Evolutionary conservation across 2,329 filamentous ascomycete genomes (phyloP), one percentile per base, ranked within the genome.

Genomic region (Tolypocladium inflatum): DNA sequence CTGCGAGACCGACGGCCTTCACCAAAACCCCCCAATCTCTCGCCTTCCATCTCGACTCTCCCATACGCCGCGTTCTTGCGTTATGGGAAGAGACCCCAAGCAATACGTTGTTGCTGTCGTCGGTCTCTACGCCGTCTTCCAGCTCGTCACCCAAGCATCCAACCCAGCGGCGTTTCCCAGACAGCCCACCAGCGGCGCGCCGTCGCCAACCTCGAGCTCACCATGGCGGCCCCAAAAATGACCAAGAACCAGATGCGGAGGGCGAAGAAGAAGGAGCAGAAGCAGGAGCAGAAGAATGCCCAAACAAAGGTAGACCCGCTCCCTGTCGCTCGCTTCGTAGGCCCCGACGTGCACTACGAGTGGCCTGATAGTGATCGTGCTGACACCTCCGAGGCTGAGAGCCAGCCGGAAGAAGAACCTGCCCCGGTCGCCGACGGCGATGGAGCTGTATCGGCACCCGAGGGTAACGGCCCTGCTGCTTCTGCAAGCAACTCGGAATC

Each of bases 191-290:
- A 59, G 61, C 65, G 60, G 62, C 63, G 62, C 63, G 63, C 60
- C 57, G 61, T 65, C 68, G 63, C 64, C 63, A 57, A 60, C 48
- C 59, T 59, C 63, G 17, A 56, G 56, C 55, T 65, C 68, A 78
- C 72, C 69, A 87, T 87, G 84, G 83, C 82, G 67, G 73, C 78
- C 63, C 74, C 80, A 64, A 95, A 93, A 78, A 86, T 88, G 78
- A 91, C 88, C 72, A 97, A 97, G 80, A 97, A 97, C 75, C 91
- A 96, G 76, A 87, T 92, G 79, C 85, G 91, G 72, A 86, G 93
- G 72, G 89, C 91, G 54, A 92, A 93, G 80, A 96, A 94, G 83
- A 97, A 96, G 86, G 89, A 91, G 67, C 85, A 90, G 70, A 86
- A 86, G 68, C 38, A 96, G 86, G 89, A 91, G 67, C 85, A 90